Evolutionary conservation across 495 filamentous ascomycete genomes (phyloP), one percentile per base, ranked within the genome.

Genomic region (Sporormia fimetaria): DNA sequence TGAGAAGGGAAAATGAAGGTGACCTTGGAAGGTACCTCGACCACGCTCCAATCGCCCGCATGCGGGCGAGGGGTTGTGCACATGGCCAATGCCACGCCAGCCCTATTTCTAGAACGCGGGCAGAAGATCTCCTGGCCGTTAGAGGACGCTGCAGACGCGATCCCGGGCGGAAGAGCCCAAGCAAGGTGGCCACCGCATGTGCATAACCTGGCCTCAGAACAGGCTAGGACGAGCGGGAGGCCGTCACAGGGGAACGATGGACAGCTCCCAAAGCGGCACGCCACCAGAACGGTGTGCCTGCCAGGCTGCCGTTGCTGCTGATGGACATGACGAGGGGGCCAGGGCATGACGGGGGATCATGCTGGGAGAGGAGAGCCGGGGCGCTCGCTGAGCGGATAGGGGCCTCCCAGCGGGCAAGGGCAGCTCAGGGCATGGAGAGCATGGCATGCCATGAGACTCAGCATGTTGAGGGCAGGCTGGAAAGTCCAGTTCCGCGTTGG

Each of bases 61-160:
- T 21, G 21, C 25, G 32, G 34, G n/a, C 21, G 25, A 25, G 22
- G 16, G 34, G 23, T 36, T 26, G 15, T 8, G 16, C 12, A n/a
- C 33, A 29, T 31, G 36, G 38, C 24, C 34, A 38, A 18, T 39
- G 44, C 49, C 36, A 49, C 24, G 24, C 40, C 29, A 46, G 53
- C 40, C 49, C 38, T 47, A 49, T 53, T 56, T 56, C 53, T 53
- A 56, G 53, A 56, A 56, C 28, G 40, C 38, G 21, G 20, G 25
- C 30, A 47, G 49, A 56, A 56, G 53, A 56, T 53, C 50, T 50
- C 43, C 49, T 46, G 33, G 34, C 53, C 44, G 53, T 52, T 49
- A 40, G 39, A 53, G 40, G 25, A 10, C 10, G 20, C 34, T 54
- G 47, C 51, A 54, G 39, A 46, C 42, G 20, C 42, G 47, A 55